A percentile compares a stretch with the other conserved stretches of the same genome.
phyloP scores from a whole-genome alignment of 495 filamentous ascomycete genomes.

The Hypoxylon rickii region DNA sequence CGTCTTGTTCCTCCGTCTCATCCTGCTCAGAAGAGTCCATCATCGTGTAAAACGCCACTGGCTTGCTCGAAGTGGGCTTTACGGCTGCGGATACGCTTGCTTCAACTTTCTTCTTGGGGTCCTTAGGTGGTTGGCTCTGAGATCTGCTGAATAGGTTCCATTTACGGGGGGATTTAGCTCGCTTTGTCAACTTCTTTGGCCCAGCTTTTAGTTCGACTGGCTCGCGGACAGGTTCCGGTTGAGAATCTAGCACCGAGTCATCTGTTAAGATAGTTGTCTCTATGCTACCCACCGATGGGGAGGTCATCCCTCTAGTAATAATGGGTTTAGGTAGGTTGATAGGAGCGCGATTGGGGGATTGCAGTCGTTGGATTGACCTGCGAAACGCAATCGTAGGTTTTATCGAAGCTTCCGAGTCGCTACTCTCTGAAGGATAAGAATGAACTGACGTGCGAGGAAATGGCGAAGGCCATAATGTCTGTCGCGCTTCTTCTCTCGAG shows the following conservation, averaged over 20 bases:
- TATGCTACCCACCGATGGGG: slow-evolving; percentile 53
- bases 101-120: slow-evolving; percentile 43
- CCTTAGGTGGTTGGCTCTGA: slow-evolving; percentile 55
- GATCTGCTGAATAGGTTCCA: slow-evolving; percentile 86
- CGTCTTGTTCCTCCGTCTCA: slow-evolving; percentile 59
- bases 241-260: slow-evolving; percentile 47
- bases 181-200: slow-evolving; percentile 60
- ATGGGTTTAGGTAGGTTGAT: slow-evolving; percentile 51
- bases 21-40: slow-evolving; percentile 75
- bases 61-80: slow-evolving; percentile 46
- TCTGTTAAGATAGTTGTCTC: slow-evolving; percentile 58
- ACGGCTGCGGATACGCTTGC: slow-evolving; percentile 50
- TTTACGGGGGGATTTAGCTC: slow-evolving; percentile 63
- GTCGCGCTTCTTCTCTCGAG: slow-evolving; percentile 44
- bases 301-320: slow-evolving; percentile 43
- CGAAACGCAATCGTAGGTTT: slow-evolving; percentile 56
- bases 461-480: slow-evolving; percentile 57
- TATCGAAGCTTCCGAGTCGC: slow-evolving; percentile 51
- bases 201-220: slow-evolving; percentile 20
- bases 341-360: slow-evolving; percentile 42
- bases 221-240: slow-evolving; percentile 24
- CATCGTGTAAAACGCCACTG: slow-evolving; percentile 79
- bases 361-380: slow-evolving; percentile 56
- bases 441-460: slow-evolving; percentile 45
- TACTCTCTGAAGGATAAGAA: slow-evolving; percentile 55